Base-by-base conservation (phyloP, 2,329 filamentous ascomycete species). In the Fusarium dlaminii region DNA sequence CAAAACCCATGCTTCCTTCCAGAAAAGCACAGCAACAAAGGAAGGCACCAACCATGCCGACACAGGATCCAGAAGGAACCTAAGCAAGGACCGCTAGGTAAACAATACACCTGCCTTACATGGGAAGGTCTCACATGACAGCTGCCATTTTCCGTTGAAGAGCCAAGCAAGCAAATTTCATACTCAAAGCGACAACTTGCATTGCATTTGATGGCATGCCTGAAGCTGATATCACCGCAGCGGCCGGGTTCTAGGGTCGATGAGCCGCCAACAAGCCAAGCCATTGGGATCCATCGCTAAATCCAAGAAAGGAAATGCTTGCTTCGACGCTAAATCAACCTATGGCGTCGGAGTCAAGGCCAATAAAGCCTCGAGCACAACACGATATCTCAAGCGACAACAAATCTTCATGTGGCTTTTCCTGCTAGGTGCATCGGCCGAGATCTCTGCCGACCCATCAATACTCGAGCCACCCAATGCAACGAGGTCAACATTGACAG, bases 71-170 rank as follows among this genome's bases (percentile, higher is more conserved):
- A 34, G 34, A 55, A 55, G 8, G 27, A 54, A n/a, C n/a, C n/a
- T n/a, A n/a, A 52, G 34, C 22, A 49, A 49, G 42, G 22, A 51
- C 37, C 15, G 29, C 54, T 36, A n/a, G 18, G 43, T 30, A 54
- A 42, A 37, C 29, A 43, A 29, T 20, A 20, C 22, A 20, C 22
- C 46, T 22, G 32, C 20, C 37, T 45, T 24, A n/a, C 46, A 39
- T 37, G 37, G 46, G n/a, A 32, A 34, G 27, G 39, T 57, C 51
- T 73, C 58, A 60, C 49, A 72, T 72, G 69, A 60, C 64, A 46
- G 66, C 46, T 69, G 40, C 55, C 55, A 72, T 40, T 55, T 40
- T 40, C 27, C 27, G 20, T n/a, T 55, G 34, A 40, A 55, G 51
- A 55, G 51, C 51, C 20, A 40, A 14, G 42, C 40, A 51, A 43